Percentiles rank a stretch among this genome's conserved stretches.
These are phyloP conservation scores for Macadamia integrifolia DNA, from an alignment of 164 flowering plant species.

Conservation along the genomic window DNA sequence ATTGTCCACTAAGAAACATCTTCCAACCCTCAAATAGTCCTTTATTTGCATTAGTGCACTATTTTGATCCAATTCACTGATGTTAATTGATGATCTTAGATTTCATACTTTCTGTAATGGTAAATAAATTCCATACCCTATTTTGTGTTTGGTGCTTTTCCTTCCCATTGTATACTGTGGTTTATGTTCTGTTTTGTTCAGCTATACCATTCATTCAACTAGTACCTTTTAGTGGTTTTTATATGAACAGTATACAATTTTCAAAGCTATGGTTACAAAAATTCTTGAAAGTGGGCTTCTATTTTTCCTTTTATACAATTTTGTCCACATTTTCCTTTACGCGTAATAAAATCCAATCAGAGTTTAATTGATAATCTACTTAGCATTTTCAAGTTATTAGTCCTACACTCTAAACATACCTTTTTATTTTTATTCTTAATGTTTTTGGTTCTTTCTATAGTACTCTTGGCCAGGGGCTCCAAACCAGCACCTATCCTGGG, in stretches of 20 bases:
- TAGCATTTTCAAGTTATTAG: not conserved
- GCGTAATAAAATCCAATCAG: not conserved
- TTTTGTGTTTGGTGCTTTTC: too few relatives aligned
- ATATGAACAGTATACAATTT: too few relatives aligned
- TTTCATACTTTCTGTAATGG: too few relatives aligned
- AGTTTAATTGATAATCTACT: not conserved
- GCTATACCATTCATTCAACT: not conserved
- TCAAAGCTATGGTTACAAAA: not conserved
- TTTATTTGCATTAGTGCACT: too few relatives aligned
- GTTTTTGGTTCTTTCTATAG: slow-evolving; percentile 32
- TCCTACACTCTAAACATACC: not conserved
- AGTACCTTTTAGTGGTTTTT: not conserved
- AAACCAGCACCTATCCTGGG: slow-evolving; percentile 89
- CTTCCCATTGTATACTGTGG: too few relatives aligned
- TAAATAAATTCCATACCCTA: too few relatives aligned
- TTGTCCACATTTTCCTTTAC: not conserved
- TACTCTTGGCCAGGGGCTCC: slow-evolving; percentile 96
- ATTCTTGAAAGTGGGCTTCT: not conserved
- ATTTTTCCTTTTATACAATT: not conserved
- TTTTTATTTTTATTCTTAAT: not conserved
- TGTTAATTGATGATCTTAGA: too few relatives aligned
- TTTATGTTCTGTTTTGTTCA: too few relatives aligned
- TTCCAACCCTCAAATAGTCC: too few relatives aligned
- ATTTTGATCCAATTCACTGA: too few relatives aligned
- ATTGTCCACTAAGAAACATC: too few relatives aligned